These are phyloP conservation scores for Ogataea saltuana DNA, from an alignment of 805 yeast species.

Conservation along the genomic window DNA sequence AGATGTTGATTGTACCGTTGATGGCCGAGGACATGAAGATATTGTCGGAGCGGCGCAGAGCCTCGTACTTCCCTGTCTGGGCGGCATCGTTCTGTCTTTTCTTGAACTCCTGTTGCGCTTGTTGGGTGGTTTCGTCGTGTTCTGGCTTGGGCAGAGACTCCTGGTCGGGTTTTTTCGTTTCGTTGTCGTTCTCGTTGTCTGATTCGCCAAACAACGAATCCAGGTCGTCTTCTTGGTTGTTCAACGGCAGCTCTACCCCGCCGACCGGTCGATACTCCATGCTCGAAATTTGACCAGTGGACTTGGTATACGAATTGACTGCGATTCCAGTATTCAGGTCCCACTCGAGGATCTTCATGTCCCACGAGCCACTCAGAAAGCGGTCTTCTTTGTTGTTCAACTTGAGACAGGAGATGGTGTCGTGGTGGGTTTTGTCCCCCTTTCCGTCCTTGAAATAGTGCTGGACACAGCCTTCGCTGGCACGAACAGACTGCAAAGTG, in stretches of 20 bases:
- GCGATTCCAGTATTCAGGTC: conserved; percentile 74
- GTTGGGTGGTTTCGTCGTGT: background rate
- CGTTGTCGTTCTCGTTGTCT: conserved; percentile 16
- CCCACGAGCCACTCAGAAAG: conserved; percentile 90
- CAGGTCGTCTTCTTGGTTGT: conserved; percentile 18
- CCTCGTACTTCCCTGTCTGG: conserved; percentile 29
- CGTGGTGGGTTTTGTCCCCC: conserved; percentile 52
- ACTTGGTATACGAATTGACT: conserved; percentile 49
- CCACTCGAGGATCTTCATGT: conserved; percentile 76
- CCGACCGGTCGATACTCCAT: conserved; percentile 70
- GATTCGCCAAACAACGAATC: conserved; percentile 26
- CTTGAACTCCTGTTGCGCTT: conserved; percentile 18
- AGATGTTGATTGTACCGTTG: conserved; percentile 76
- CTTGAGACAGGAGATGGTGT: conserved; percentile 70
- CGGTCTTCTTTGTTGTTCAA: conserved; percentile 61
- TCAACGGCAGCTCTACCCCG: conserved; percentile 42
- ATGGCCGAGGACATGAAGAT: conserved; percentile 78
- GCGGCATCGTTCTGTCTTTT: conserved; percentile 48
- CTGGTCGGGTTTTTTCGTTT: background rate
- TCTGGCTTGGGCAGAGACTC: too few species aligned
- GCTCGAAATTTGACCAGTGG: conserved; percentile 78
- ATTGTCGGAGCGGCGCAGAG: conserved; percentile 37
- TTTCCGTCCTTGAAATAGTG: conserved; percentile 57
- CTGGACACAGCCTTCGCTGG: conserved; percentile 77
- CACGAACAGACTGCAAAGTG: conserved; percentile 76